Evolutionary conservation across 768 basidiomycete genomes (phyloP).

Genomic region (Multifurca ochricompacta): DNA sequence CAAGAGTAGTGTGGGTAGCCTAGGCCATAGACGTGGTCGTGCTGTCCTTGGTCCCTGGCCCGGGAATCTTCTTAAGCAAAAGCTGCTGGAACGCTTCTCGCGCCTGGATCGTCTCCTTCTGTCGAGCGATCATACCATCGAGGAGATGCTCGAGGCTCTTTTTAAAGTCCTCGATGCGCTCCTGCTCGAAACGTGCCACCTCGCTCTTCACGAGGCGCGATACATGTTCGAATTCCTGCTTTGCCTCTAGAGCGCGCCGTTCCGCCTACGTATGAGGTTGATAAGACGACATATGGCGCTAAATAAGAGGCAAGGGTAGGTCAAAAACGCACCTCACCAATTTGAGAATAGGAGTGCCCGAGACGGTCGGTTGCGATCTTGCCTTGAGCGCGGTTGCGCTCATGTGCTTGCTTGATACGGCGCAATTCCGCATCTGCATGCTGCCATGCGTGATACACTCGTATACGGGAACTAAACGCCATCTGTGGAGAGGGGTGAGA

Average conservation of each 20-base stretch:
- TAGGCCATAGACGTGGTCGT: slow-evolving; percentile 1
- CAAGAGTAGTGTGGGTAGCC: too few species aligned
- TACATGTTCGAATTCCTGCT: slow-evolving; percentile 82
- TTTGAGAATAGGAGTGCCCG: slow-evolving; percentile 64
- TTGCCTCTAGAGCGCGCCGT: slow-evolving; percentile 71
- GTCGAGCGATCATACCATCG: slow-evolving; percentile 77
- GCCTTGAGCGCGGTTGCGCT: slow-evolving; percentile 75
- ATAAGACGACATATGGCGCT: too few species aligned
- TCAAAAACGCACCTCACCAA: slow-evolving; percentile 58
- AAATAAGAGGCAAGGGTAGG: neutral
- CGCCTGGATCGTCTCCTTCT: slow-evolving; percentile 54
- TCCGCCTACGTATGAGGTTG: slow-evolving; percentile 67
- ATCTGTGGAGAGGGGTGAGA: slow-evolving; percentile 37
- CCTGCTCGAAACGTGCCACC: slow-evolving; percentile 84
- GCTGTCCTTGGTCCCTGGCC: slow-evolving; percentile 4
- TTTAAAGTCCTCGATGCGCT: slow-evolving; percentile 92
- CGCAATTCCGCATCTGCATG: slow-evolving; percentile 65
- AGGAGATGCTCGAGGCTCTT: slow-evolving; percentile 72
- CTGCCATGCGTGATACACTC: slow-evolving; percentile 77
- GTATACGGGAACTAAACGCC: slow-evolving; percentile 82
- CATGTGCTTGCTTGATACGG: slow-evolving; percentile 68
- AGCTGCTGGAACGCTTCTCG: slow-evolving; percentile 19
- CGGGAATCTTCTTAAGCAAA: slow-evolving; percentile 17
- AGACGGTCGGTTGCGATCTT: slow-evolving; percentile 61
- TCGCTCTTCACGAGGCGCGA: slow-evolving; percentile 86